Base-by-base conservation (phyloP, 805 yeast species). In the Ogataea nitratoaversa region DNA sequence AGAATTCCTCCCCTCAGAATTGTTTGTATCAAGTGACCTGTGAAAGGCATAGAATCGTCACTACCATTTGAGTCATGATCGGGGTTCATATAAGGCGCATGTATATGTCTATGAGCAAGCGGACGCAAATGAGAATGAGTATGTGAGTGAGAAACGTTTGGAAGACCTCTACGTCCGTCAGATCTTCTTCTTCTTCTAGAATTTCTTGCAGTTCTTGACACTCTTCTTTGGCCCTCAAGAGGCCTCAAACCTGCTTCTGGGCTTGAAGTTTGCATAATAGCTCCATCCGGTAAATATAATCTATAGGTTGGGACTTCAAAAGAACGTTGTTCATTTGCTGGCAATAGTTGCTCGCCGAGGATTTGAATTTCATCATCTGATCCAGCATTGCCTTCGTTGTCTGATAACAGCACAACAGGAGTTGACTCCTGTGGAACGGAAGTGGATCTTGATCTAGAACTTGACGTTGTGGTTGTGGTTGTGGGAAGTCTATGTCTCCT, bases 351-450 rank as follows among this genome's bases (percentile, higher is more conserved):
- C 35, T 52, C 59, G 18, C 59, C 53, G 3, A 52, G 42, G 19
- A 54, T 42, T 29, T 52, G 44, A 11, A 55, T 45, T 6, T 55
- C 59, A 20, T 49, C 59, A 30, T 54, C 56, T 14, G 6, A 11
- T 24, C 25, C 36, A 19, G 14, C 14, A 9, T 27, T 19, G 16
- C 13, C 36, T 9, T 31, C 36, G 17, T 36, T 47, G 37, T 54
- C 56, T 0, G 56, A 52, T 4, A 45, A 40, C 22, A 54, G 46
- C 24, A 54, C 34, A 24, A 54, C 53, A 3, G 56, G 47, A n/a
- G 47, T 36, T 29, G 32, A 2, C 13, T 6, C 34, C 6, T 30
- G 5, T 29, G 17, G 14, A 6, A n/a, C n/a, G n/a, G n/a, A n/a
- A n/a, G n/a, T n/a, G n/a, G n/a, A n/a, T n/a, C n/a, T n/a, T n/a